Conservation (phyloP, 2,329 filamentous ascomycete genomes). For the Annulohypoxylon truncatum region DNA sequence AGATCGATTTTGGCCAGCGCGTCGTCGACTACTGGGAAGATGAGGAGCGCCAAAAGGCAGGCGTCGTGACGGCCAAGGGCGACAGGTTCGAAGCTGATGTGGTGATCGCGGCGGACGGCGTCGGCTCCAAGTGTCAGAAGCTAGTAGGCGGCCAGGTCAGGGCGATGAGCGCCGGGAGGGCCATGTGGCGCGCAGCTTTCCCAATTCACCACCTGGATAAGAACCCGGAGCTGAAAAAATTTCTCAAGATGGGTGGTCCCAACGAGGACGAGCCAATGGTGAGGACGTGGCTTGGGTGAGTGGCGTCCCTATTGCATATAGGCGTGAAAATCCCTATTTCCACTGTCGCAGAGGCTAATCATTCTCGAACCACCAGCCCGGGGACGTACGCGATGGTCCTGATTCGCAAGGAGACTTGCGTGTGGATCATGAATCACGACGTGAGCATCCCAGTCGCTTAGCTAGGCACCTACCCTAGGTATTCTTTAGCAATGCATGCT, state of each 20-base stretch:
- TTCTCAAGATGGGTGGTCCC: conserved; percentile 57
- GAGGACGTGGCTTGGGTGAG: conserved; percentile 60
- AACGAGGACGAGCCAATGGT: conserved; percentile 57
- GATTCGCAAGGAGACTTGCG: conserved; percentile 50
- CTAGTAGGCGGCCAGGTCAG: conserved; percentile 56
- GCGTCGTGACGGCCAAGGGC: conserved; percentile 62
- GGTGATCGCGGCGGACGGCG: conserved; percentile 61
- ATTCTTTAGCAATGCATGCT: conserved; percentile 6
- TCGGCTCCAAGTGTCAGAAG: conserved; percentile 59
- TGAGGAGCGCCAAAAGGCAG: conserved; percentile 52
- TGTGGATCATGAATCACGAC: conserved; percentile 56
- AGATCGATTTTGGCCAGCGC: conserved; percentile 59
- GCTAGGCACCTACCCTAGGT: neutral
- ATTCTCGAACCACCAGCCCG: conserved; percentile 44
- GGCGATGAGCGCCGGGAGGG: conserved; percentile 57
- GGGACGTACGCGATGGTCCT: conserved; percentile 55
- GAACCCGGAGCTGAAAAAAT: conserved; percentile 53
- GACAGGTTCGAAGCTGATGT: conserved; percentile 61
- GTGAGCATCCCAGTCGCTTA: conserved; percentile 36
- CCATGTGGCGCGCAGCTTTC: conserved; percentile 59
- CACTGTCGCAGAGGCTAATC: conserved; percentile 20
- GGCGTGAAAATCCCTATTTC: neutral
- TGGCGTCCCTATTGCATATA: conserved; percentile 48
- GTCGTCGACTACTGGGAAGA: conserved; percentile 65
- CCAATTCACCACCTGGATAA: conserved; percentile 55